Base-by-base conservation (phyloP, 495 filamentous ascomycete genomes). In the Neurospora sublineolata region DNA sequence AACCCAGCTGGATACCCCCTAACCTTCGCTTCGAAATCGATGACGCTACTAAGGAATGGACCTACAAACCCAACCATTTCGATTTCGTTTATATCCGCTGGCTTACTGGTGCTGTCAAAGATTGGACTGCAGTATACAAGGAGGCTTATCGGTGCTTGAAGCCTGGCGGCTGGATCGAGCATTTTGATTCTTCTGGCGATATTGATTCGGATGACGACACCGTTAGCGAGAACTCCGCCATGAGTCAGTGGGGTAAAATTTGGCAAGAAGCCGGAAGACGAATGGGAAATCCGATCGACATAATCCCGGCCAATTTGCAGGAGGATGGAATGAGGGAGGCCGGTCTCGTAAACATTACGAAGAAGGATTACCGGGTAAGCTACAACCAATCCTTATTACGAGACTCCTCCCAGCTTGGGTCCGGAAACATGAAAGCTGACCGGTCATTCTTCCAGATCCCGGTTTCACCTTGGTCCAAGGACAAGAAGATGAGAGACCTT, bases 21-120 rank as follows among this genome's bases (percentile, higher is more conserved):
- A 85, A 85, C 72, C 75, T 84, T 8, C 69, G 76, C 14, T 87
- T 87, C 71, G 81, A 85, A 70, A 80, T 88, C 40, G 85, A 88
- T 70, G 86, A 87, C 73, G 76, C 81, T 41, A 80, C 84, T 12
- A 72, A 73, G 2, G 76, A 78, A 7, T 87, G 85, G 85, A 80
- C 79, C 46, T 86, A 82, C 74, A 69, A 78, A 0, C 73, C 79
- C n/a, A 71, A 76, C 23, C 74, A 74, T 41, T 88, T 88, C 72
- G 88, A 89, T 78, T 85, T 83, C 70, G 81, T 89, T 67, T 86
- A 90, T 76, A 74, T 83, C 9, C 86, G 88, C 6, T 86, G 83
- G 72, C 75, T 90, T 23, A 79, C 82, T 64, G 86, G 86, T 33
- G 80, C 80, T 9, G 78, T 89, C n/a, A 36, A 72, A 10, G 82